phyloP scores from a whole-genome alignment of 495 filamentous ascomycete genomes.

The Beverwykella pulmonaria region DNA sequence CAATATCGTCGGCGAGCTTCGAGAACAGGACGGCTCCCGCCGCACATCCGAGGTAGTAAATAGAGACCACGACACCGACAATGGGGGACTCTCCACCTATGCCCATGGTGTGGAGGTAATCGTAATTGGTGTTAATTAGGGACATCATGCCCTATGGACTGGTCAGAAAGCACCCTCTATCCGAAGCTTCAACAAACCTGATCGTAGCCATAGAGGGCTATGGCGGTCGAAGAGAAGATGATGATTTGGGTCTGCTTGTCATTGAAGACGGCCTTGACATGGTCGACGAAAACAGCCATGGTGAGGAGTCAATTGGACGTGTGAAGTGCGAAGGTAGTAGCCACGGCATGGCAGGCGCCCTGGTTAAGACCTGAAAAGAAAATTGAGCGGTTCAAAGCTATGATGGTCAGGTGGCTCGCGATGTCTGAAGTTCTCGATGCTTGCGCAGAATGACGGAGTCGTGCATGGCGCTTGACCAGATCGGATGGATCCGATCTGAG shows the following conservation, averaged over 20 bases:
- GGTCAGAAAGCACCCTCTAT: background rate
- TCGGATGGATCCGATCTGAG: background rate
- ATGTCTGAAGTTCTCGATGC: background rate
- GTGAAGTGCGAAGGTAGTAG: background rate
- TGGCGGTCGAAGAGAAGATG: slow-evolving; percentile 59
- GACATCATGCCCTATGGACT: slow-evolving; percentile 57
- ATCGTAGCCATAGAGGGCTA: slow-evolving; percentile 62
- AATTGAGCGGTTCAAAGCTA: background rate
- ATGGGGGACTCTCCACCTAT: slow-evolving; percentile 51
- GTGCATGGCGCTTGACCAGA: background rate
- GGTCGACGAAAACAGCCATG: slow-evolving; percentile 22
- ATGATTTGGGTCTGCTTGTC: slow-evolving; percentile 53
- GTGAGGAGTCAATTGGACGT: slow-evolving; percentile 9
- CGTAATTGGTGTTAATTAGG: slow-evolving; percentile 60
- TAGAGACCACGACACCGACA: slow-evolving; percentile 61
- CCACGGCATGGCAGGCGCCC: background rate
- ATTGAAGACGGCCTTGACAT: slow-evolving; percentile 6
- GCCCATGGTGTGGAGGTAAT: slow-evolving; percentile 60
- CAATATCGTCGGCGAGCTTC: slow-evolving; percentile 52
- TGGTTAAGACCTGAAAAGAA: background rate
- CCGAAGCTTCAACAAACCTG: slow-evolving; percentile 4
- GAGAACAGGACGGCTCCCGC: slow-evolving; percentile 56
- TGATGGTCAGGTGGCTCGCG: background rate
- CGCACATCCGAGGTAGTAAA: slow-evolving; percentile 61
- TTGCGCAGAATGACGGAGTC: background rate